Evolutionary conservation across 2,329 filamentous ascomycete species (phyloP).

Genomic region (Fusarium sp.): DNA sequence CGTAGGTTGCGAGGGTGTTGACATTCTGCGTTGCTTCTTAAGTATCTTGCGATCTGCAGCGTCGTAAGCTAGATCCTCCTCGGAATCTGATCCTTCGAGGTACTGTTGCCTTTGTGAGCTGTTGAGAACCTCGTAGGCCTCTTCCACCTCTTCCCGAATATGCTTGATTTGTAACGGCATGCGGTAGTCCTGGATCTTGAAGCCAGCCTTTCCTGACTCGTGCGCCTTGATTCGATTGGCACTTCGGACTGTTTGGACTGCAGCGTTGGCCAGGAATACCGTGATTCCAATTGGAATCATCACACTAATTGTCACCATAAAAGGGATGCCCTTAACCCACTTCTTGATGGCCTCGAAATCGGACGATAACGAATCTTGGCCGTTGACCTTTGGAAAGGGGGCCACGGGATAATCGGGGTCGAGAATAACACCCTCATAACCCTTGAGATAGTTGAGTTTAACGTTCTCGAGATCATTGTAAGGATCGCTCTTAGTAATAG

Average conservation of each 20-base stretch:
- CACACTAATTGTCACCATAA: constrained; percentile 74
- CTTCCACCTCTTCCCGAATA: constrained; percentile 81
- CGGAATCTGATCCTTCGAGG: constrained; percentile 69
- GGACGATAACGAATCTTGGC: constrained; percentile 51
- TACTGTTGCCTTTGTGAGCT: constrained; percentile 78
- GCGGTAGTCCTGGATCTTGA: constrained; percentile 78
- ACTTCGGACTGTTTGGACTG: constrained; percentile 81
- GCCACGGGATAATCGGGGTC: constrained; percentile 74
- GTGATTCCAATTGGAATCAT: constrained; percentile 80
- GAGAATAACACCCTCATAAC: constrained; percentile 81
- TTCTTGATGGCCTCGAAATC: constrained; percentile 51
- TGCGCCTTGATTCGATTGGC: constrained; percentile 81
- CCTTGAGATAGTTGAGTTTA: constrained; percentile 79
- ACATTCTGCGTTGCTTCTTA: constrained; percentile 58
- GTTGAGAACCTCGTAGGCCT: constrained; percentile 80
- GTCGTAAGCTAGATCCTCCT: constrained; percentile 51
- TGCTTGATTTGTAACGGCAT: constrained; percentile 82
- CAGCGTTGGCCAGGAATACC: constrained; percentile 80
- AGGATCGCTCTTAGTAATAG: constrained; percentile 82
- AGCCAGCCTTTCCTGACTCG: constrained; percentile 76
- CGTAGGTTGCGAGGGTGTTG: constrained; percentile 69
- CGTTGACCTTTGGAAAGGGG: constrained; percentile 56
- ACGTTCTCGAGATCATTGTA: constrained; percentile 76
- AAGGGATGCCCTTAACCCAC: constrained; percentile 69
- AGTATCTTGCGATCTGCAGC: constrained; percentile 59